Evolutionary conservation across 805 yeast genomes (phyloP), one percentile per base, ranked within the genome.

Genomic region (Brettanomyces custersianus): DNA sequence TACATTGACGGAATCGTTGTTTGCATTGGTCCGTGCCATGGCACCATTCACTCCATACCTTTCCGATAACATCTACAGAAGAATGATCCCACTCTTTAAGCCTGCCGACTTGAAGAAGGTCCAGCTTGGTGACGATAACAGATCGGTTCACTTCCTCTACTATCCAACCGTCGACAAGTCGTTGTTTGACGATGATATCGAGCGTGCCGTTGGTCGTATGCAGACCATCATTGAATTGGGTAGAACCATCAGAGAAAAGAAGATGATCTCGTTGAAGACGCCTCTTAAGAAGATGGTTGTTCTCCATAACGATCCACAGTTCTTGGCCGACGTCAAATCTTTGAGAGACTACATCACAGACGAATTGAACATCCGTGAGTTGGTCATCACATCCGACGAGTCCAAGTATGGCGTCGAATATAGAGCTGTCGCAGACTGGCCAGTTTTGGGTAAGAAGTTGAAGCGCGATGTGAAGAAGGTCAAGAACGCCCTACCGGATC

Each of bases 21-120:
- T 83, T 60, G 85, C 86, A 31, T 77, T 92, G 54, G 80, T 77
- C 35, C 78, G 96, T 58, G 94, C 95, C 33, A 90, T 92, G 96
- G 97, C 97, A 40, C 98, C 99, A 46, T 92, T 92, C 66, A 88
- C 97, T 36, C 99, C 99, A 46, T 94, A 80, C 72, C 70, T 94
- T 60, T 70, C 97, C 34, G 99, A 92, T 54, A 76, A 74, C 52
- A 83, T 92, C 49, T 92, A 88, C 65, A 80, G 75, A 56, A 77
- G 74, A 60, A 65, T 92, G 63, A 74, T 68, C 54, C 66, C 64
- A 32, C 75, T 63, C 48, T 80, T 80, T 62, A 60, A 72, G n/a
- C 72, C 68, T 13, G 78, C 71, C 28, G 72, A 72, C 19, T 67
- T 83, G 60, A 46, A 57, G 30, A 48, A 57, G 17, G 74, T 58